A percentile compares a stretch with the other conserved stretches of the same genome.
Evolutionary conservation across 1,284 basidiomycete genomes (phyloP).

Genomic region (Kwoniella shivajii): DNA sequence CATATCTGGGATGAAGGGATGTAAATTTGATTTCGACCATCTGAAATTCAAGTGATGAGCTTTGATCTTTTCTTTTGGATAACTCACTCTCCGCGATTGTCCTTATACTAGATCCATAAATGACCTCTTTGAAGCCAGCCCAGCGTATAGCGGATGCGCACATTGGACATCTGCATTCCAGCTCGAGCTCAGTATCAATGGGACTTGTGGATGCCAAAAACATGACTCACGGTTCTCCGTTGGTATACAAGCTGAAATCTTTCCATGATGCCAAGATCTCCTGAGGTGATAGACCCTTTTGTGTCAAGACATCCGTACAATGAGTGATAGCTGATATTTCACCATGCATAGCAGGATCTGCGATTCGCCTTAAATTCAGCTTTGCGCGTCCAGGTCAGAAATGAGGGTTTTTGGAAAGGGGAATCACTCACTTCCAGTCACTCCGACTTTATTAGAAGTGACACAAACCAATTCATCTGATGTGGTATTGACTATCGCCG

Average conservation of each 20-base stretch:
- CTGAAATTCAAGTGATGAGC: conserved; percentile 1
- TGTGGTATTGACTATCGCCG: conserved; percentile 33
- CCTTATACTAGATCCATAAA: conserved; percentile 31
- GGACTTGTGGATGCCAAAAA: not conserved
- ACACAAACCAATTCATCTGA: conserved; percentile 34
- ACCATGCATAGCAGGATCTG: conserved; percentile 38
- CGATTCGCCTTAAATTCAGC: not conserved
- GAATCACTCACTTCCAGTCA: conserved; percentile 27
- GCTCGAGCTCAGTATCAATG: not conserved
- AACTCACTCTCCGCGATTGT: conserved; percentile 34
- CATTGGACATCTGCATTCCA: conserved; percentile 31
- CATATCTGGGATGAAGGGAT: conserved; percentile 29
- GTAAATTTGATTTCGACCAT: conserved; percentile 34
- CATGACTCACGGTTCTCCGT: conserved; percentile 37
- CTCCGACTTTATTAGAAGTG: conserved; percentile 27
- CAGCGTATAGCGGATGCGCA: conserved; percentile 34
- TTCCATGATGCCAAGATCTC: conserved; percentile 32
- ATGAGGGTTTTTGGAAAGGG: not conserved
- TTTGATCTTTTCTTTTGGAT: not conserved
- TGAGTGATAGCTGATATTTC: conserved; percentile 34
- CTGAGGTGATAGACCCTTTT: conserved; percentile 19
- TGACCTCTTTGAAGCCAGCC: conserved; percentile 40
- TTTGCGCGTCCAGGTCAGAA: not conserved
- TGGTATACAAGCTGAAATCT: conserved; percentile 36
- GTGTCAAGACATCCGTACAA: conserved; percentile 29